Evolutionary conservation across 306 rosid genomes (phyloP), one percentile per base, ranked within the genome.

Genomic region (Trichosanthes cucumerina): DNA sequence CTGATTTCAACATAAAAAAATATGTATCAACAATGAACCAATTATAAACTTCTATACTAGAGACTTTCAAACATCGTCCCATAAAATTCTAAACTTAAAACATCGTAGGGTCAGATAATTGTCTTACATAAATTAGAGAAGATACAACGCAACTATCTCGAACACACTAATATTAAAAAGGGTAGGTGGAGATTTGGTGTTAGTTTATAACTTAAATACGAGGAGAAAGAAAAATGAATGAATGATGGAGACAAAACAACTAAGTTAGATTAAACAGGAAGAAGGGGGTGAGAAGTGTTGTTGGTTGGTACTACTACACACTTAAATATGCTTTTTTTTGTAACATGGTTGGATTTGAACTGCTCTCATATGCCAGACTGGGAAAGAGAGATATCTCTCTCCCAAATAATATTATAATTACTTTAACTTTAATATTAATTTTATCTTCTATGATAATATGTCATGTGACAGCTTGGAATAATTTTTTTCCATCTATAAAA

Each of bases 141-240:
- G 43, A 0, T 33, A 62, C 39, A 28, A 38, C 12, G 0, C 2
- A 9, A 64, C 46, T 8, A 64, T 64, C 7, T 38, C 5, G 1
- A 4, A 38, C 19, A 5, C 34, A n/a, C n/a, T n/a, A n/a, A n/a
- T 68, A 68, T n/a, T 39, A 21, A 43, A 39, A 36, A 4, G 54
- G 75, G 75, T 39, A 39, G 75, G 75, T 68, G 31, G 50, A 59
- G 66, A 43, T 14, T 70, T 70, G 76, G 76, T 44, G 76, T 70
- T 70, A 24, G 56, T 24, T 70, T 14, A 13, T 70, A 7, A 44
- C 34, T 70, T 43, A 49, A 69, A 47, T 72, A 47, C 6, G 26
- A 46, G 24, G 34, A 43, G 12, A 34, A 49, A 43, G 16, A 7
- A 49, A 73, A 49, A 73, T 21, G 1, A 71, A 71, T 70, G 38